Percentiles rank a stretch among this genome's conserved stretches.
phyloP scores from a whole-genome alignment of 805 yeast species.

The Suhomyces sp. region DNA sequence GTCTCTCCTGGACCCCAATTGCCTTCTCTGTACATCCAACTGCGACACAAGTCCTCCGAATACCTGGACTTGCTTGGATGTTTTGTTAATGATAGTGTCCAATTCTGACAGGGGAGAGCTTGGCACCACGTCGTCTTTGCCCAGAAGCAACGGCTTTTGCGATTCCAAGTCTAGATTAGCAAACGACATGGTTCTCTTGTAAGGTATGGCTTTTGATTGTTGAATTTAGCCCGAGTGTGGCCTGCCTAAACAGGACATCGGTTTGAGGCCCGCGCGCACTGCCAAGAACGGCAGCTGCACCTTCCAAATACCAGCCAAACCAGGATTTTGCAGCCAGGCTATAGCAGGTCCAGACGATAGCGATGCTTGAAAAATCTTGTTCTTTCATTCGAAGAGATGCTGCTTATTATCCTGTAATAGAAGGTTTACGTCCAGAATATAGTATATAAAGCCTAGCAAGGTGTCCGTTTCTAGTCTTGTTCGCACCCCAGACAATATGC shows the following conservation, averaged over 20 bases:
- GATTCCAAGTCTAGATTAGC: constrained; percentile 53
- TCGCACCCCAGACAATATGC: neutral
- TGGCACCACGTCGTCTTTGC: neutral
- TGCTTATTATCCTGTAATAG: neutral
- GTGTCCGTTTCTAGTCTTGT: neutral
- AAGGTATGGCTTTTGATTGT: neutral
- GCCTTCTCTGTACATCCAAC: constrained; percentile 47
- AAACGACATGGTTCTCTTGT: constrained; percentile 44
- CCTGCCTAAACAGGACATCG: neutral
- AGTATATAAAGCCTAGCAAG: neutral
- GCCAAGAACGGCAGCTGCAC: neutral
- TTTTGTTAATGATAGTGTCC: constrained; percentile 30
- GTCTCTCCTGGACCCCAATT: constrained; percentile 55
- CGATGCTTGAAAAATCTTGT: neutral
- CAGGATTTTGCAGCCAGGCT: neutral
- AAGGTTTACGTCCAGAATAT: neutral
- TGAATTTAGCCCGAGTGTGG: neutral
- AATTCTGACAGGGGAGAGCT: constrained; percentile 22
- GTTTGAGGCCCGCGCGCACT: neutral
- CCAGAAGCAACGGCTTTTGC: constrained; percentile 26
- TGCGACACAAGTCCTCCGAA: constrained; percentile 50
- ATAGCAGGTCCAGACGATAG: neutral
- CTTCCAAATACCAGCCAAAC: neutral
- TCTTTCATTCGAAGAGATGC: neutral
- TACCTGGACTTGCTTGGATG: constrained; percentile 41